Evolutionary conservation across 2,329 filamentous ascomycete genomes (phyloP).

Genomic region (Ascochyta fabae): DNA sequence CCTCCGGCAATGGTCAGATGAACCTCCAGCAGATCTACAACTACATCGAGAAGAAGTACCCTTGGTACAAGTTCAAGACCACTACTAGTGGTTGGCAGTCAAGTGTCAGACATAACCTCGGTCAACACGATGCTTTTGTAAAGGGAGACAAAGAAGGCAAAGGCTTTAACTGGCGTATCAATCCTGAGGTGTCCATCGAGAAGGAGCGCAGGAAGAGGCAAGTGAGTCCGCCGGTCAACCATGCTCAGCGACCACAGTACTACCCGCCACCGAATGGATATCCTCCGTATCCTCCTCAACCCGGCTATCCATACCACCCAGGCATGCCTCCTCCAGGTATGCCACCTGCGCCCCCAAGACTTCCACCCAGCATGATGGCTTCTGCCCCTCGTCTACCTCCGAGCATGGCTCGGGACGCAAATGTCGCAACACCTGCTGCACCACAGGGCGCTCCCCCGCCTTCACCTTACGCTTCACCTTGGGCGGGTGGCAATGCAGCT

Average conservation of each 20-base stretch:
- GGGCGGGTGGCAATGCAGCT: conserved; percentile 41
- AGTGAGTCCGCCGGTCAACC: conserved; percentile 51
- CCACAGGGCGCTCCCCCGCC: conserved; percentile 37
- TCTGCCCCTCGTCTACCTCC: conserved; percentile 45
- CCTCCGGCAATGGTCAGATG: conserved; percentile 62
- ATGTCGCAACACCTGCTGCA: conserved; percentile 30
- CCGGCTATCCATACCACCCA: conserved; percentile 38
- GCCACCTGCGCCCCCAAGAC: conserved; percentile 38
- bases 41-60: conserved; percentile 67
- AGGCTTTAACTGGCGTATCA: conserved; percentile 68
- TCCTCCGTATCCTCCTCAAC: conserved; percentile 35
- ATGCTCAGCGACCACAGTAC: conserved; percentile 39
- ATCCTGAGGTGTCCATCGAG: conserved; percentile 65
- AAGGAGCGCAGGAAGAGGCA: conserved; percentile 62
- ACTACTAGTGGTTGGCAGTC: conserved; percentile 70
- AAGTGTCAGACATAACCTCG: conserved; percentile 69
- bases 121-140: conserved; percentile 64
- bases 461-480: conserved; percentile 47
- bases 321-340: conserved; percentile 41
- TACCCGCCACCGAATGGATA: conserved; percentile 44
- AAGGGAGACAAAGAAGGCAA: conserved; percentile 68
- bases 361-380: conserved; percentile 35
- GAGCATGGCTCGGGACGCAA: conserved; percentile 42
- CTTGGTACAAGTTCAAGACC: conserved; percentile 67
- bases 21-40: conserved; percentile 71